A percentile compares a stretch with the other conserved stretches of the same genome.
These are phyloP conservation scores for Fusarium floridanum DNA, from an alignment of 2,329 filamentous ascomycete species.

Conservation along the genomic window DNA sequence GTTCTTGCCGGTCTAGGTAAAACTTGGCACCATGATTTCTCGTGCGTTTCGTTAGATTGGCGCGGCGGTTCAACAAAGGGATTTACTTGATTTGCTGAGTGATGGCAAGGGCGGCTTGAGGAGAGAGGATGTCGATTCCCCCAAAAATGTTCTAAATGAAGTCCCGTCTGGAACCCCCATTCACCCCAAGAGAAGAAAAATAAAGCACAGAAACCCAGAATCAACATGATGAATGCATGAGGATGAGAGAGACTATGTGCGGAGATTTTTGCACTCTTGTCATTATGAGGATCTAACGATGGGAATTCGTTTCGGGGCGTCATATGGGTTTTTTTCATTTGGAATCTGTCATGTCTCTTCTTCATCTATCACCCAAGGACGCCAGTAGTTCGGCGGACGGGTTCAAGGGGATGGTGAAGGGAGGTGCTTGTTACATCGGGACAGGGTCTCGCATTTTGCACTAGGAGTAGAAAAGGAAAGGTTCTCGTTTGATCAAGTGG, in stretches of 20 bases:
- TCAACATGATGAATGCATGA: conserved; percentile 47
- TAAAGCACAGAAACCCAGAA: conserved; percentile 52
- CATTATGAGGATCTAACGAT: conserved; percentile 10
- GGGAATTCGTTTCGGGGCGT: conserved; percentile 15
- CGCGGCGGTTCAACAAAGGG: conserved; percentile 64
- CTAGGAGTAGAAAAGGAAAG: conserved; percentile 55
- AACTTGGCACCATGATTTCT: conserved; percentile 59
- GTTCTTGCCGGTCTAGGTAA: conserved; percentile 47
- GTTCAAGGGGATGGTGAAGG: conserved; percentile 45
- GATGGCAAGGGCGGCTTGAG: conserved; percentile 59
- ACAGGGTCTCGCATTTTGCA: conserved; percentile 53
- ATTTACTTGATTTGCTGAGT: conserved; percentile 63
- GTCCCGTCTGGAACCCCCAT: conserved; percentile 47
- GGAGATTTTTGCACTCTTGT: conserved; percentile 25
- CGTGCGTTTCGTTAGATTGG: conserved; percentile 67
- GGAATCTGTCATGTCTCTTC: conserved; percentile 12
- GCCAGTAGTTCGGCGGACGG: conserved; percentile 41
- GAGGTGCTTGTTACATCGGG: conserved; percentile 49
- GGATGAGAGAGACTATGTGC: conserved; percentile 42
- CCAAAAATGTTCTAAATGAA: conserved; percentile 52
- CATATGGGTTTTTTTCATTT: conserved; percentile 8
- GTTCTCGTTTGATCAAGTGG: conserved; percentile 49
- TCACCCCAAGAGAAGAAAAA: conserved; percentile 46
- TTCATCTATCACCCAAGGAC: conserved; percentile 39
- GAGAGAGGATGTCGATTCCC: conserved; percentile 51